These are phyloP conservation scores for Coemansia sp. DNA, from an alignment of 192 early-diverging fungal species.

Conservation along the genomic window DNA sequence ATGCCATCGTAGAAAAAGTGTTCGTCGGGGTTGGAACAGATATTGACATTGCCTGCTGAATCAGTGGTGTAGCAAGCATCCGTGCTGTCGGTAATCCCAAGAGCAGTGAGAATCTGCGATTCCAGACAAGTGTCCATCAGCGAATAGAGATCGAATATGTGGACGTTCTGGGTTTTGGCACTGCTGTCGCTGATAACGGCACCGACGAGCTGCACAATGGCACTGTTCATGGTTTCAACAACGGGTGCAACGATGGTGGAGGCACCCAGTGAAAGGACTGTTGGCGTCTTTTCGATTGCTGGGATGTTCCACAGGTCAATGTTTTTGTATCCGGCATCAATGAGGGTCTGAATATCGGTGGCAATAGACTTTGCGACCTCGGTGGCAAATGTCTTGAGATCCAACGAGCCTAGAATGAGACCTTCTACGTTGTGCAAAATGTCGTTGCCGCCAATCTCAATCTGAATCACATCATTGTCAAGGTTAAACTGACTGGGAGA, in stretches of 20 bases:
- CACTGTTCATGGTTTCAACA: slow-evolving; percentile 24
- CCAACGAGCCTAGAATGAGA: slow-evolving; percentile 19
- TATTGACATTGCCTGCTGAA: slow-evolving; percentile 8
- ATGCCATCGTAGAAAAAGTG: slow-evolving; percentile 45
- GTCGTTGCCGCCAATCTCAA: slow-evolving; percentile 50
- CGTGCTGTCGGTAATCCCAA: slow-evolving; percentile 30
- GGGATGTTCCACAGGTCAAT: slow-evolving; percentile 51
- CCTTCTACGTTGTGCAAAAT: slow-evolving; percentile 17
- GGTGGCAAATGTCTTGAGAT: slow-evolving; percentile 20
- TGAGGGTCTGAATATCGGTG: slow-evolving; percentile 23
- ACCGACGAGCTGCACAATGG: slow-evolving; percentile 15
- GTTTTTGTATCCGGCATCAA: slow-evolving; percentile 45
- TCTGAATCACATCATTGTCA: slow-evolving; percentile 37
- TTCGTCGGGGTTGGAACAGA: slow-evolving; percentile 46
- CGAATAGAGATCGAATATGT: slow-evolving; percentile 26
- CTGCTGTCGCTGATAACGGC: slow-evolving; percentile 2
- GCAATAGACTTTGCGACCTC: slow-evolving; percentile 26
- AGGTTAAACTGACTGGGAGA: slow-evolving; percentile 33
- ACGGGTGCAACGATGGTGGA: slow-evolving; percentile 7
- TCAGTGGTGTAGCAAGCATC: slow-evolving; percentile 30
- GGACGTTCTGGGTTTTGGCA: slow-evolving; percentile 20
- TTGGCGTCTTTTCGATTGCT: slow-evolving; percentile 30
- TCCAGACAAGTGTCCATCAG: slow-evolving; percentile 30
- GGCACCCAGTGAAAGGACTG: slow-evolving; percentile 9
- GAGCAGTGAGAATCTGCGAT: slow-evolving; percentile 16